Conservation (phyloP, 179 eudicot species). For the Spergularia azorica region DNA sequence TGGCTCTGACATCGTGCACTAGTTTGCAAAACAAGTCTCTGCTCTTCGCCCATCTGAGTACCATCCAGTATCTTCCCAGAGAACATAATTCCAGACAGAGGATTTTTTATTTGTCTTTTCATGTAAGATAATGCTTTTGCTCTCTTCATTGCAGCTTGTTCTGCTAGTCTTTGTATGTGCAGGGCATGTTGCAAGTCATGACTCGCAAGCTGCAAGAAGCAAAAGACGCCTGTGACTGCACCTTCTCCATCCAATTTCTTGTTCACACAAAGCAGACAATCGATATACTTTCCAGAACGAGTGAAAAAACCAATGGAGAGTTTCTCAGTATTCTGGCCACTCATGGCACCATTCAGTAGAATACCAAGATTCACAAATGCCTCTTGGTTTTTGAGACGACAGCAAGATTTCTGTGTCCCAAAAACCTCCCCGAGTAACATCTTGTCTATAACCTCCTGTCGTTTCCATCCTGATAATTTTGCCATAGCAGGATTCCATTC, state of each 20-base stretch:
- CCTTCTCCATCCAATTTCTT: conserved; percentile 76
- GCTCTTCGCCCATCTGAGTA: conserved; percentile 65
- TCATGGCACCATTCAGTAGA: conserved; percentile 66
- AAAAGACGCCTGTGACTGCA: conserved; percentile 73
- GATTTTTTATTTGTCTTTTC: conserved; percentile 75
- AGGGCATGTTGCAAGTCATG: conserved; percentile 90
- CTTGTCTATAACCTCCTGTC: conserved; percentile 66
- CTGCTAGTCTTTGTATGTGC: conserved; percentile 79
- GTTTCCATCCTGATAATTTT: conserved; percentile 59
- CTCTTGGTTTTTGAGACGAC: conserved; percentile 82
- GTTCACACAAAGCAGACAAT: conserved; percentile 76
- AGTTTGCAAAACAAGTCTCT: conserved; percentile 51
- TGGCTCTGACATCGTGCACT: conserved; percentile 83
- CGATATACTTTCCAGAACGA: conserved; percentile 63
- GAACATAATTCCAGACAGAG: conserved; percentile 84
- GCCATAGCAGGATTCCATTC: conserved; percentile 94
- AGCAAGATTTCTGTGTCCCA: conserved; percentile 58
- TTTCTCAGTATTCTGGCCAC: conserved; percentile 68
- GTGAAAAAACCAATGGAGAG: conserved; percentile 76
- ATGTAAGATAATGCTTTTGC: conserved; percentile 65
- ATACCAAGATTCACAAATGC: conserved; percentile 73
- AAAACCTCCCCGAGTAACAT: conserved; percentile 89
- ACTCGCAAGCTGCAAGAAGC: conserved; percentile 96
- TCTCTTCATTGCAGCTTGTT: conserved; percentile 83
- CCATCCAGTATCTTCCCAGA: conserved; percentile 74